A percentile compares a stretch with the other conserved stretches of the same genome.
Conservation (phyloP, 495 filamentous ascomycete species). For the Hyaloscypha hepaticicola region DNA sequence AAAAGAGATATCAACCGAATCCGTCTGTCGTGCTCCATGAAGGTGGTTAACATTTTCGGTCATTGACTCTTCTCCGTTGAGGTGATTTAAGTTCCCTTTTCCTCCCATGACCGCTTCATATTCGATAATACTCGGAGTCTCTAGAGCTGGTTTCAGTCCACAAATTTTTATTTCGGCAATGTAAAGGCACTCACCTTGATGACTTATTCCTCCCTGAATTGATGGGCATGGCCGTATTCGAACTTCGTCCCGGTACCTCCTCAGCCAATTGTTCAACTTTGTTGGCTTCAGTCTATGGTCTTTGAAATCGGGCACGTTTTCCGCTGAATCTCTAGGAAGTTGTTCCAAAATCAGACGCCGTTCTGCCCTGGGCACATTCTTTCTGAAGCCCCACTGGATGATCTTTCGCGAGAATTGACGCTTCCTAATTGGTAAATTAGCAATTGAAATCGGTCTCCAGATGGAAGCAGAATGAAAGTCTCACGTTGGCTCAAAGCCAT, state of each 20-base stretch:
- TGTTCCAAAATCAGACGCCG: not conserved
- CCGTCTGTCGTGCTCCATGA: not conserved
- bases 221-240: not conserved
- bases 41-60: not conserved
- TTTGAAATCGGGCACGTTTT: not conserved
- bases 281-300: not conserved
- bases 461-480: not conserved
- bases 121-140: not conserved
- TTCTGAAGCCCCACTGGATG: slow-evolving; percentile 10
- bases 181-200: not conserved
- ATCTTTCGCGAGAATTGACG: slow-evolving; percentile 8
- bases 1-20: not conserved
- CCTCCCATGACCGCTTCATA: not conserved
- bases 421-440: slow-evolving; percentile 8
- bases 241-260: not conserved
- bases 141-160: not conserved
- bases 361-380: slow-evolving; percentile 4
- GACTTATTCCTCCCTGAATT: not conserved
- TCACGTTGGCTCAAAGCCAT: slow-evolving; percentile 13
- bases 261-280: slow-evolving; percentile 9
- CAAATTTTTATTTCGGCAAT: not conserved
- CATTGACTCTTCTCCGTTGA: not conserved
- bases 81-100: not conserved
- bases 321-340: not conserved
- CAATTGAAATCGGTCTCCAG: not conserved